Base-by-base conservation (phyloP, 2,329 filamentous ascomycete species). In the Leptographium radiaticola region DNA sequence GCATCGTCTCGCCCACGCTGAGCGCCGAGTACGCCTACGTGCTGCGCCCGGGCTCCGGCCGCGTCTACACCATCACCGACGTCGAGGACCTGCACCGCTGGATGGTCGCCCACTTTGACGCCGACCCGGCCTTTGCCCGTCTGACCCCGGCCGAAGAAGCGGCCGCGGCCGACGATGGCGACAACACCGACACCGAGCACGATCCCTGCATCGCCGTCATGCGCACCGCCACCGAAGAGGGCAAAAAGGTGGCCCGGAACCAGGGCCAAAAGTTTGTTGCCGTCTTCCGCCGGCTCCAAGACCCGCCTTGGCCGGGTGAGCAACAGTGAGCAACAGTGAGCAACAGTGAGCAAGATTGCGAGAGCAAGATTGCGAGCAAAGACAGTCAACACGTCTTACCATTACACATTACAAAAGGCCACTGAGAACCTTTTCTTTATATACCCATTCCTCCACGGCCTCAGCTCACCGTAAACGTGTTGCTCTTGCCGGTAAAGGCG, bases 1-100 rank as follows among this genome's bases (percentile, higher is more conserved):
- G 93, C 42, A 98, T 98, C 62, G 88, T 98, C 3, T 93, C 87
- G 25, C 79, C 86, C 45, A 89, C 89, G 15, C 73, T 98, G 52
- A 90, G 88, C 63, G 87, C 89, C 0, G 93, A 98, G 69, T 98
- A 98, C 65, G 93, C 93, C 0, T 97, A 86, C 66, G 87, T 86
- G 11, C 65, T 97, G 58, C 76, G 77, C 43, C 89, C 90, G 0
- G 89, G 89, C 0, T 42, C 31, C 31, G 94, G 93, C 2, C 79
- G 91, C 49, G 76, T 95, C 44, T 98, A 97, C 67, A 97, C 91
- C 1, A 97, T 98, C 63, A 98, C 93, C 1, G 93, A 98, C 70
- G 93, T 98, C 44, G 86, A 95, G 70, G 89, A 95, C 64, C 73
- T 98, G 67, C 89, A 96, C 67, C 71, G 83, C 61, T 97, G 91